phyloP scores from a whole-genome alignment of 1,284 basidiomycete genomes.

The Ganoderma boninense region DNA sequence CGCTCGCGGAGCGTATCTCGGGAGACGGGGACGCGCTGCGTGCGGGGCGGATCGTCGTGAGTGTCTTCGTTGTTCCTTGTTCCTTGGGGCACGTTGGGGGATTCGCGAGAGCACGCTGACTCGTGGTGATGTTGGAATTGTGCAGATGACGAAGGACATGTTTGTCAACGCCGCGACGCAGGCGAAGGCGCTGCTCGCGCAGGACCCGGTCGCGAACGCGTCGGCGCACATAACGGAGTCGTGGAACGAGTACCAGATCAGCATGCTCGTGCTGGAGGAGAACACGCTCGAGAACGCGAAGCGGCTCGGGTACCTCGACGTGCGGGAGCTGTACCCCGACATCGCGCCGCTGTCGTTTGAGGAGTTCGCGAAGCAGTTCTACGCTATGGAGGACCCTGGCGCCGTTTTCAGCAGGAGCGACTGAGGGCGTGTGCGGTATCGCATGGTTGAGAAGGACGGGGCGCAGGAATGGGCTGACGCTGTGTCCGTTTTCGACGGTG shows the following conservation, averaged over 20 bases:
- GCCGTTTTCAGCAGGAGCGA: not conserved
- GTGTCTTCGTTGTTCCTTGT: too few relatives aligned
- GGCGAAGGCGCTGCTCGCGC: slow-evolving; percentile 6
- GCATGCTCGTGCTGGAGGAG: slow-evolving; percentile 33
- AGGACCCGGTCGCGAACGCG: not conserved
- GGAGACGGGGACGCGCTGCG: slow-evolving; percentile 28
- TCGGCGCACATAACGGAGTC: not conserved
- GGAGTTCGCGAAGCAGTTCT: slow-evolving; percentile 33
- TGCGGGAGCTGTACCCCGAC: slow-evolving; percentile 37
- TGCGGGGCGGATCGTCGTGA: slow-evolving; percentile 19
- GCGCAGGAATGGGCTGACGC: not conserved
- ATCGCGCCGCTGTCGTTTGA: slow-evolving; percentile 26
- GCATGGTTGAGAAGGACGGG: not conserved
- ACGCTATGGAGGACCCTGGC: slow-evolving; percentile 22
- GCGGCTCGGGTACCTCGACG: slow-evolving; percentile 35
- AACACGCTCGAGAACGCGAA: slow-evolving; percentile 35
- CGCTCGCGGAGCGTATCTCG: slow-evolving; percentile 26
- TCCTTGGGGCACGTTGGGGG: too few relatives aligned
- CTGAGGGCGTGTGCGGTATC: not conserved
- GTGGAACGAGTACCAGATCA: slow-evolving; percentile 29
- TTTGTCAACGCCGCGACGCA: slow-evolving; percentile 8
- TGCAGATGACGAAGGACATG: slow-evolving; percentile 19
- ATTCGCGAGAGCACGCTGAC: too few relatives aligned
- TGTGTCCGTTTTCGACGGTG: not conserved
- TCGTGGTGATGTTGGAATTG: too few relatives aligned